phyloP scores from a whole-genome alignment of 257 asterid species.

The Solanum appendiculatum region DNA sequence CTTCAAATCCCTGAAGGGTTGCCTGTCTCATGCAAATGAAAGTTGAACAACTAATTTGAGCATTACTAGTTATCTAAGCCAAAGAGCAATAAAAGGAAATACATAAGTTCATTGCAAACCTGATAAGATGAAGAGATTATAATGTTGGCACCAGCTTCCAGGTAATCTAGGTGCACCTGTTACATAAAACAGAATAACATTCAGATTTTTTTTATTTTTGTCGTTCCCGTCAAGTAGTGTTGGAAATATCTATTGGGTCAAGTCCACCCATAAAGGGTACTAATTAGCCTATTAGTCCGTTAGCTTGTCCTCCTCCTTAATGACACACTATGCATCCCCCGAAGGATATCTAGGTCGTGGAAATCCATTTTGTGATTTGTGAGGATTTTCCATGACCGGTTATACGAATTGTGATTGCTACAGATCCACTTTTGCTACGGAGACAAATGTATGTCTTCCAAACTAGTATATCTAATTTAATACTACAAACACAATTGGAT shows the following conservation, averaged over 20 bases:
- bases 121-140: slow-evolving; percentile 84
- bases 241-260: no score
- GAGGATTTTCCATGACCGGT: no score
- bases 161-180: slow-evolving; percentile 90
- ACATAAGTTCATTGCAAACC: slow-evolving; percentile 15
- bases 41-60: not conserved
- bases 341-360: no score
- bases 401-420: no score
- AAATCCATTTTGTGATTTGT: no score
- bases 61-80: not conserved
- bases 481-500: not conserved
- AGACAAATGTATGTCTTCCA: no score
- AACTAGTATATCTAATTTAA: no score
- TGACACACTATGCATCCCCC: not conserved
- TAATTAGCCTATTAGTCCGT: not conserved
- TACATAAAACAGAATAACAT: not conserved
- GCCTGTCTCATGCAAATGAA: slow-evolving; percentile 34
- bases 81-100: not conserved
- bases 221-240: not conserved
- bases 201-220: not conserved
- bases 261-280: no score
- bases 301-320: not conserved
- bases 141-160: slow-evolving; percentile 87
- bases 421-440: no score
- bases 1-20: slow-evolving; percentile 79